Evolutionary conservation across 2,329 filamentous ascomycete genomes (phyloP).

Genomic region (Botrytis galanthina): DNA sequence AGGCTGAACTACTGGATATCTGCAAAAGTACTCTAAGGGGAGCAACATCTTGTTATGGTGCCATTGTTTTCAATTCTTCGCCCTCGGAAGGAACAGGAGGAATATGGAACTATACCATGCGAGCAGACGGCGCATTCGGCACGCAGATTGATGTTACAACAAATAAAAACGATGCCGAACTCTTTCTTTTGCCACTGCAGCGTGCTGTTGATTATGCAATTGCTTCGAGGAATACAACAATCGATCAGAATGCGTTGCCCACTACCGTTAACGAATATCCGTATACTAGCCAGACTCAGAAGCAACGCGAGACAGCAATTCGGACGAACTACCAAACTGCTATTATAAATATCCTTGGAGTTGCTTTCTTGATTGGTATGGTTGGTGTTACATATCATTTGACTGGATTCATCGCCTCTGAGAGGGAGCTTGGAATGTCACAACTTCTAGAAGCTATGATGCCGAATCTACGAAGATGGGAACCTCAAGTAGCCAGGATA

Average conservation of each 20-base stretch:
- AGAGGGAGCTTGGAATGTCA: slow-evolving; percentile 83
- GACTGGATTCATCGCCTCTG: slow-evolving; percentile 79
- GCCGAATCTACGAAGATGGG: slow-evolving; percentile 70
- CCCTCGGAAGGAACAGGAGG: slow-evolving; percentile 65
- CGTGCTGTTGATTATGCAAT: slow-evolving; percentile 75
- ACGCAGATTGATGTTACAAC: slow-evolving; percentile 61
- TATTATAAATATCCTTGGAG: slow-evolving; percentile 72
- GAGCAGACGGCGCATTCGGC: slow-evolving; percentile 71
- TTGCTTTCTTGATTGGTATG: slow-evolving; percentile 76
- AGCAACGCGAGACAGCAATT: slow-evolving; percentile 65
- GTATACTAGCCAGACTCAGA: slow-evolving; percentile 68
- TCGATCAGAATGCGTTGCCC: slow-evolving; percentile 43
- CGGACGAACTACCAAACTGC: slow-evolving; percentile 68
- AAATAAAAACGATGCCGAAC: slow-evolving; percentile 69
- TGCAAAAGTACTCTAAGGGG: slow-evolving; percentile 66
- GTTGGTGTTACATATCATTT: slow-evolving; percentile 84
- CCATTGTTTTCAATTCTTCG: slow-evolving; percentile 72
- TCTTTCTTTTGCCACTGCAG: slow-evolving; percentile 78
- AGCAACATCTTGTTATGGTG: slow-evolving; percentile 70
- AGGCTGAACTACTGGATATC: slow-evolving; percentile 57
- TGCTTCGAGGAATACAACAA: slow-evolving; percentile 50
- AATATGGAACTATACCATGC: slow-evolving; percentile 83
- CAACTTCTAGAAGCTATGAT: slow-evolving; percentile 91
- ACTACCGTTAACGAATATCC: slow-evolving; percentile 63
- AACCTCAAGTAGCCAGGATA: slow-evolving; percentile 74